Percentiles rank a stretch among this genome's conserved stretches.
phyloP scores from a whole-genome alignment of 1,284 basidiomycete species.

The Tausonia pullulans region DNA sequence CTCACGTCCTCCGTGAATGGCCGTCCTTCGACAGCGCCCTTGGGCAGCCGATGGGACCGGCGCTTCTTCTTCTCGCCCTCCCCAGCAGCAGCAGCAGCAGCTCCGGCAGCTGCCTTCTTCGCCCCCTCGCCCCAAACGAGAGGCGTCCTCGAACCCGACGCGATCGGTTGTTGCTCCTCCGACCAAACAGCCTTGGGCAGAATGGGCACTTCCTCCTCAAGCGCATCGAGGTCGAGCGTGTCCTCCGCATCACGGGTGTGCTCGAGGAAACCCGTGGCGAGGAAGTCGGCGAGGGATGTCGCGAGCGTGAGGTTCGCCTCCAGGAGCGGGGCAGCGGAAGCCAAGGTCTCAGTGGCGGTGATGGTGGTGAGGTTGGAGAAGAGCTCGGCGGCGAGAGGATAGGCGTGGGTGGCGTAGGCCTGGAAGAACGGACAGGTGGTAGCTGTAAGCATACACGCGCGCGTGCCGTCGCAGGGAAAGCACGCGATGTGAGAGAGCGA shows the following conservation, averaged over 20 bases:
- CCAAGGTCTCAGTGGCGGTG: no score
- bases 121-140: no score
- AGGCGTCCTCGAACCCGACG: background rate
- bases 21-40: conserved; percentile 3
- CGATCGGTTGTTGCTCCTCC: background rate
- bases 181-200: background rate
- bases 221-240: conserved; percentile 11
- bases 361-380: background rate
- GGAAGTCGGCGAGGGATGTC: conserved; percentile 1
- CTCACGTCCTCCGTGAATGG: conserved; percentile 15
- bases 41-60: conserved; percentile 9
- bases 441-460: no score
- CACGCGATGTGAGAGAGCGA: background rate
- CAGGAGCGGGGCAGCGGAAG: no score
- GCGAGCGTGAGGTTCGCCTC: conserved; percentile 9
- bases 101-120: background rate
- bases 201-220: conserved; percentile 10
- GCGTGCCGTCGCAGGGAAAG: background rate
- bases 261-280: conserved; percentile 11
- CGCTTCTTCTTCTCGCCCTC: conserved; percentile 1
- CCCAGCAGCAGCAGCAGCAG: background rate
- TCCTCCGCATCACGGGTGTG: background rate
- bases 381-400: conserved; percentile 3
- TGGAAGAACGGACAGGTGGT: background rate
- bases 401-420: conserved; percentile 11